Evolutionary conservation across 345 rosid genomes (phyloP).

Genomic region (Salix purpurea): DNA sequence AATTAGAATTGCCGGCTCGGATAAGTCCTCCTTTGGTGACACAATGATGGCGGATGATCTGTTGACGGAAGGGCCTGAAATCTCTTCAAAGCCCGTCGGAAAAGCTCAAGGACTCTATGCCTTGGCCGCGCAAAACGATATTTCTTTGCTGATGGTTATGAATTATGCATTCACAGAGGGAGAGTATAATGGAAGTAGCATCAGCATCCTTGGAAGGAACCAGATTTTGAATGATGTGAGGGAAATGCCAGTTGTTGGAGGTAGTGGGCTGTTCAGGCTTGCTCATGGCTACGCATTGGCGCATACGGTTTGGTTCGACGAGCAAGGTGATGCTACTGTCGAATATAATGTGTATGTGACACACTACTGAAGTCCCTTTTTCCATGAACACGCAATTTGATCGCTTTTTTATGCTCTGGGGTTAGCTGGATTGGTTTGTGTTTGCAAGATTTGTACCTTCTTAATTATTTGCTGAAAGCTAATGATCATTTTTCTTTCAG

Average conservation of each 20-base stretch:
- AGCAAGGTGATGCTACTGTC: conserved; percentile 34
- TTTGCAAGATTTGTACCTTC: no score
- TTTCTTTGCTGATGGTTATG: conserved; percentile 9
- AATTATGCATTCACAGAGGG: conserved; percentile 20
- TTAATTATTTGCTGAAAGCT: no score
- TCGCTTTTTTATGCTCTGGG: background rate
- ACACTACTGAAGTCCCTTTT: conserved; percentile 13
- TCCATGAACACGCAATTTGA: background rate
- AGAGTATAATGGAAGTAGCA: conserved; percentile 19
- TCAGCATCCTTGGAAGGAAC: conserved; percentile 25
- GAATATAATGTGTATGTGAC: conserved; percentile 36
- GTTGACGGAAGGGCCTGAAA: conserved; percentile 35
- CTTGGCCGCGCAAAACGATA: background rate
- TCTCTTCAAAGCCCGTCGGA: conserved; percentile 34
- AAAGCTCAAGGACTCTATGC: conserved; percentile 39
- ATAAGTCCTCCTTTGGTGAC: conserved; percentile 20
- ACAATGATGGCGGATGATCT: conserved; percentile 33
- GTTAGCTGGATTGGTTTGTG: background rate
- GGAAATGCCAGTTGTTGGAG: conserved; percentile 28
- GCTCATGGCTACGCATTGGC: conserved; percentile 30
- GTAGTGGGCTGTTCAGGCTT: conserved; percentile 21
- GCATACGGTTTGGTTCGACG: background rate
- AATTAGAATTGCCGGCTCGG: conserved; percentile 10
- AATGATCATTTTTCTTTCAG: no score
- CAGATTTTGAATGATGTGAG: conserved; percentile 2